These are phyloP conservation scores for Coleophoma cylindrospora DNA, from an alignment of 2,329 filamentous ascomycete species.

Conservation along the genomic window DNA sequence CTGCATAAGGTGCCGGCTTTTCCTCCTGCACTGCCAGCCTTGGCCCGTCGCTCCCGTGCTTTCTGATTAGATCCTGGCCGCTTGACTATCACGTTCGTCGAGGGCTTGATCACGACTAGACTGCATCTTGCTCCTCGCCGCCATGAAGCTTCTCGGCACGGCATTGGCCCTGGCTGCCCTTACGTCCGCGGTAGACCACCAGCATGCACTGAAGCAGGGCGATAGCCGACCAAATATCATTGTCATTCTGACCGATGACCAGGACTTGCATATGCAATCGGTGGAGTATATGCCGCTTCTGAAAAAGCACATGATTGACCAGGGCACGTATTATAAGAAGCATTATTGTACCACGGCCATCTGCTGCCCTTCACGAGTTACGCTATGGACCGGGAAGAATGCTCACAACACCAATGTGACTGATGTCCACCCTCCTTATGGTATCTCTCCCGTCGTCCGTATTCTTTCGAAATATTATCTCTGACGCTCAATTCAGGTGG, in stretches of 20 bases:
- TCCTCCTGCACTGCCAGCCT: too few relatives aligned
- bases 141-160: background rate
- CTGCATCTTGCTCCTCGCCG: too few relatives aligned
- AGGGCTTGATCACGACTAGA: too few relatives aligned
- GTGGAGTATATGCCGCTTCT: slow-evolving; percentile 51
- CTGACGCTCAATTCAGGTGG: slow-evolving; percentile 32
- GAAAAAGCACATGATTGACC: slow-evolving; percentile 46
- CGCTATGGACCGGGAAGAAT: slow-evolving; percentile 54
- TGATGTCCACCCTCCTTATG: slow-evolving; percentile 39
- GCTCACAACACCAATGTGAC: slow-evolving; percentile 63
- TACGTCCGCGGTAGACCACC: slow-evolving; percentile 1
- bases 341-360: slow-evolving; percentile 58
- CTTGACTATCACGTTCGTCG: too few relatives aligned
- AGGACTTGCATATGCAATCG: slow-evolving; percentile 56
- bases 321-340: slow-evolving; percentile 49
- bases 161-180: slow-evolving; percentile 8
- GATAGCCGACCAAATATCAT: slow-evolving; percentile 46
- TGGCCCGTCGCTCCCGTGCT: too few relatives aligned
- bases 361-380: slow-evolving; percentile 59
- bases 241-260: slow-evolving; percentile 61
- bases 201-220: background rate
- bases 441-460: slow-evolving; percentile 23
- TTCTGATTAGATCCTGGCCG: too few relatives aligned
- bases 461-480: slow-evolving; percentile 22
- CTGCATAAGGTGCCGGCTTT: too few relatives aligned